A percentile compares a stretch with the other conserved stretches of the same genome.
phyloP scores from a whole-genome alignment of 441 rosid genomes.

The Raphanus hybrid region DNA sequence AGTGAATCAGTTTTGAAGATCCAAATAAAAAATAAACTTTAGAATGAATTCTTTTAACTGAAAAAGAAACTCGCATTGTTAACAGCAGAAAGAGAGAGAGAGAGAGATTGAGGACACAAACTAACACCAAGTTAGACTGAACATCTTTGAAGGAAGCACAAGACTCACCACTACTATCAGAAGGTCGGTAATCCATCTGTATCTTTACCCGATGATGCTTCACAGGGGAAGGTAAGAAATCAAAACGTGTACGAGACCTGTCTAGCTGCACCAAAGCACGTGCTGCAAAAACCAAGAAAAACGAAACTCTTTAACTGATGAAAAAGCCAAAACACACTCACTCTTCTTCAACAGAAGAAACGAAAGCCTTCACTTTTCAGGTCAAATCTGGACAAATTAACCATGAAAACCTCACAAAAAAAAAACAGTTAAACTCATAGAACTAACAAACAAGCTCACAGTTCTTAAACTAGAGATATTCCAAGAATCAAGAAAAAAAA shows the following conservation, averaged over 20 bases:
- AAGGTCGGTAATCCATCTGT: constrained; percentile 70
- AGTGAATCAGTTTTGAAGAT: background rate
- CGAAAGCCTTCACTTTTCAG: constrained; percentile 6
- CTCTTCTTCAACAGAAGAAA: background rate
- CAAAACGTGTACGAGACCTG: constrained; percentile 19
- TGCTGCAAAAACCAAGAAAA: constrained; percentile 37
- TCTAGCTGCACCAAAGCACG: constrained; percentile 29
- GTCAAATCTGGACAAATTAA: background rate
- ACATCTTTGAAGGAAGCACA: background rate
- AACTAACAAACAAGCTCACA: background rate
- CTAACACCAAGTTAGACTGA: background rate
- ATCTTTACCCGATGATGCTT: constrained; percentile 43
- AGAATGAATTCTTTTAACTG: no score
- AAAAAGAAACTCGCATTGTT: background rate
- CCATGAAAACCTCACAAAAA: background rate
- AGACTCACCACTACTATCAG: constrained; percentile 89
- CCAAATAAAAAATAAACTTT: background rate
- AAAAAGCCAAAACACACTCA: background rate
- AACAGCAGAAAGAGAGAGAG: background rate
- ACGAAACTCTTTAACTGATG: background rate
- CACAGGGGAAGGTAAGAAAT: constrained; percentile 27
- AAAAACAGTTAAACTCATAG: background rate
- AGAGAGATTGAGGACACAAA: background rate
- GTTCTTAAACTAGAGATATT: constrained; percentile 5
- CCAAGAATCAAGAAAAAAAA: background rate